These are phyloP conservation scores for Acacia acuminata DNA, from an alignment of 306 rosid species.

Conservation along the genomic window DNA sequence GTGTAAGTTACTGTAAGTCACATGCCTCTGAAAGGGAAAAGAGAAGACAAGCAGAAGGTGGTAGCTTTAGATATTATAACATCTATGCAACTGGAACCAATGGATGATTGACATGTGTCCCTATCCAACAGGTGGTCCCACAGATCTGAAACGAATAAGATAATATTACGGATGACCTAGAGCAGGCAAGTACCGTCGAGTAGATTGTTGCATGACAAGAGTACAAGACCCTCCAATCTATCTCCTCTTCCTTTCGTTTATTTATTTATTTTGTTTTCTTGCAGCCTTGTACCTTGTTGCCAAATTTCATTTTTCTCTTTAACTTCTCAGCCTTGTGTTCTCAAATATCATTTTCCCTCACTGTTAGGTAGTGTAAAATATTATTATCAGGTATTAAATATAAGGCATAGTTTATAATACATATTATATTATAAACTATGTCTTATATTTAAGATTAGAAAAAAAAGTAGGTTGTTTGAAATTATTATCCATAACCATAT, in stretches of 20 bases:
- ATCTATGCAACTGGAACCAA: background rate
- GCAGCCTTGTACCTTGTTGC: background rate
- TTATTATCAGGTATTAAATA: too few species aligned
- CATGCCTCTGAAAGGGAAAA: too few species aligned
- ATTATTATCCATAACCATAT: too few species aligned
- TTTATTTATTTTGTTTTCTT: background rate
- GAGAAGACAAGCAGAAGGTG: background rate
- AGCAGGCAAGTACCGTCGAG: background rate
- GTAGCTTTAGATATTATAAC: background rate
- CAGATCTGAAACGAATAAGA: constrained; percentile 26
- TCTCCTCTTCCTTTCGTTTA: background rate
- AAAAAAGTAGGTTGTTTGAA: too few species aligned
- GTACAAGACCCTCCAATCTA: background rate
- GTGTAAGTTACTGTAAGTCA: too few species aligned
- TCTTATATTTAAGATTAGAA: too few species aligned
- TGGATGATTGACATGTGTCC: background rate
- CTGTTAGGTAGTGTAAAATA: background rate
- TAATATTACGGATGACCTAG: background rate
- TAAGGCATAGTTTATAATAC: too few species aligned
- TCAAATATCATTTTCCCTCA: background rate
- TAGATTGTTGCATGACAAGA: background rate
- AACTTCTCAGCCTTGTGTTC: background rate
- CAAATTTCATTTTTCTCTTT: background rate
- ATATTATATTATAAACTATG: too few species aligned
- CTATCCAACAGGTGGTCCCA: constrained; percentile 57